Evolutionary conservation across 176 grass and related monocot species (phyloP), one percentile per base, ranked within the genome.

Genomic region (Rhynchospora breviuscula): DNA sequence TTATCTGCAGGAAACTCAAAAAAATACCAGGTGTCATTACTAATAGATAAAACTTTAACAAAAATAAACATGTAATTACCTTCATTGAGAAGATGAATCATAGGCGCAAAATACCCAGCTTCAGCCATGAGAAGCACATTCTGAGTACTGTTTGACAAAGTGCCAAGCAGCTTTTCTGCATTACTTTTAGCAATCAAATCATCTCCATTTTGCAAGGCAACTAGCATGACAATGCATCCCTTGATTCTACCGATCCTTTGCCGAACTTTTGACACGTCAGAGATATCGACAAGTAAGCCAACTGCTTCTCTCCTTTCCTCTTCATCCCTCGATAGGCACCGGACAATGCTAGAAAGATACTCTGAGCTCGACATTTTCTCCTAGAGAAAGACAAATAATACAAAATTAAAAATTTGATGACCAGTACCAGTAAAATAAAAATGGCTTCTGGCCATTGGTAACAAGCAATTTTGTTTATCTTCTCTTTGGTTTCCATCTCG

Each of bases 91-190:
- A 91, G 92, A 52, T 85, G 84, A 73, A 92, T 85, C 83, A 92
- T 35, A 10, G 95, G 95, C 3, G 15, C 69, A 63, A 94, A 97
- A 70, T 94, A 97, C 15, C 92, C 92, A 75, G 92, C 88, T 85
- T 97, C 92, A 6, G 90, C 92, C 95, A 94, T 94, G 13, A 97
- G 81, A 40, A 97, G 85, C 49, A 94, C 95, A 87, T 97, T 97
- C 56, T 97, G 94, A 0, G 92, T 86, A 66, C 85, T 92, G 57
- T 74, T 79, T 0, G 94, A 94, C 72, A 97, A 64, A 56, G 89
- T 87, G 70, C 81, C 13, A 9, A 92, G 72, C 62, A 97, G 85
- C 79, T 63, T 94, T 31, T 85, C 87, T 0, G 85, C 87, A 10
- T 84, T 87, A 19, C 81, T 57, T 51, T 85, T 69, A 66, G 81